Evolutionary conservation across 495 filamentous ascomycete species (phyloP), one percentile per base, ranked within the genome.

Genomic region (Neurospora tetraspora): DNA sequence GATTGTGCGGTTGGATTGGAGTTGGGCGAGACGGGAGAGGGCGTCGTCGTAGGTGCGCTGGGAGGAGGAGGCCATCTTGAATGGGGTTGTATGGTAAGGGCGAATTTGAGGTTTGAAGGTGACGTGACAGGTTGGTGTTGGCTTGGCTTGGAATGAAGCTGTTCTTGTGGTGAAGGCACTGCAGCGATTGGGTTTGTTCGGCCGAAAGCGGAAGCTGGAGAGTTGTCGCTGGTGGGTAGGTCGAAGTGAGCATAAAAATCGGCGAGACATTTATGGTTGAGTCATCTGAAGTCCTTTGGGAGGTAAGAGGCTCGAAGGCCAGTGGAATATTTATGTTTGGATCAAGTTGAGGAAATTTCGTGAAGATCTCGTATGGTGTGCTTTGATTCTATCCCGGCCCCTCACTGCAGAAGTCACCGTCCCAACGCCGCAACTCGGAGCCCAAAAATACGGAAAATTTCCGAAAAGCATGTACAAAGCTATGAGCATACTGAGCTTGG

Each of bases 1-100:
- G 70, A 92, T 83, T 71, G 89, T 84, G 79, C 88, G 90, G 80
- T 96, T 96, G 43, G 90, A 91, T 75, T 94, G 92, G 42, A 96
- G 82, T 5, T 88, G 88, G 75, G 93, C 91, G 73, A 97, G 88
- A 68, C 81, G 80, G 59, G 65, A 61, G 11, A 86, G 80, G 39
- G 84, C 83, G 10, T 78, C 70, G 39, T 77, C 77, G 72, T 86
- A 87, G 73, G 59, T 31, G 16, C 59, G 71, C 27, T 69, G 70
- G 4, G 18, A 9, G 40, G 70, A 9, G 65, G 72, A 10, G 16
- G 76, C 34, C 73, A 78, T 78, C 36, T 72, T 74, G 37, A 10
- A 6, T 0, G 53, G 5, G 45, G 39, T 65, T 38, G 23, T 38
- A 12, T 43, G 12, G 43, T 16, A 8, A 20, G 23, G 8, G 34